Percentiles rank a stretch among this genome's conserved stretches.
These are phyloP conservation scores for Parmelia sp. DNA, from an alignment of 495 filamentous ascomycete species.

Conservation along the genomic window DNA sequence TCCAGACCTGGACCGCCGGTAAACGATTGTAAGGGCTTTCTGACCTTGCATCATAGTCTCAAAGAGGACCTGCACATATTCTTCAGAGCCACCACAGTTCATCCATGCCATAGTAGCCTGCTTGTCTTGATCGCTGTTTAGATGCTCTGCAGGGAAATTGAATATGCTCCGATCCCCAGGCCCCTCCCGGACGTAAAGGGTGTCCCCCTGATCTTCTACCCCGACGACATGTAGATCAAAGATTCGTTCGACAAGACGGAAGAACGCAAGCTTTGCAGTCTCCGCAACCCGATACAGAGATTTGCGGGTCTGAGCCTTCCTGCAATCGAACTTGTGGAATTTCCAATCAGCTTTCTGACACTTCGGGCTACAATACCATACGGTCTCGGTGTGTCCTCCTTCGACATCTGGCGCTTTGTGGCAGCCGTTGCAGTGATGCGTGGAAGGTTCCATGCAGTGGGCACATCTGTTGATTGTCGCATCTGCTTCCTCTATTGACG, in stretches of 20 bases:
- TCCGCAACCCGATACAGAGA: conserved; percentile 11
- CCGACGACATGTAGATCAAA: background rate
- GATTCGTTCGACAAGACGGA: background rate
- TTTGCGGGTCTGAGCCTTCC: conserved; percentile 1
- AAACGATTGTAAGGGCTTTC: background rate
- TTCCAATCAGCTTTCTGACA: conserved; percentile 8
- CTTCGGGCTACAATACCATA: conserved; percentile 12
- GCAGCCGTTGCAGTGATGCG: conserved; percentile 6
- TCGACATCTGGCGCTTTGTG: background rate
- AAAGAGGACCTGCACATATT: background rate
- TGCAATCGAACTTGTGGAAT: background rate
- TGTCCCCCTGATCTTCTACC: conserved; percentile 1
- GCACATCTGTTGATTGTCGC: background rate
- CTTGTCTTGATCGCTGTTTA: conserved; percentile 5
- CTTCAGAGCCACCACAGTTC: background rate
- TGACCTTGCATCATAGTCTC: conserved; percentile 15
- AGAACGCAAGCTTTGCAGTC: conserved; percentile 3
- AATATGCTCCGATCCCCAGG: background rate
- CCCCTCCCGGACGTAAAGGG: background rate
- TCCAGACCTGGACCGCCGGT: background rate
- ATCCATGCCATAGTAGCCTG: conserved; percentile 8
- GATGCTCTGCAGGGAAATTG: background rate
- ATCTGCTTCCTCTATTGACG: background rate
- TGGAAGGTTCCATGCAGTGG: background rate
- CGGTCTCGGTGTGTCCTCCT: background rate